Conservation (phyloP, 2,329 filamentous ascomycete species). For the Fusarium devonianum region DNA sequence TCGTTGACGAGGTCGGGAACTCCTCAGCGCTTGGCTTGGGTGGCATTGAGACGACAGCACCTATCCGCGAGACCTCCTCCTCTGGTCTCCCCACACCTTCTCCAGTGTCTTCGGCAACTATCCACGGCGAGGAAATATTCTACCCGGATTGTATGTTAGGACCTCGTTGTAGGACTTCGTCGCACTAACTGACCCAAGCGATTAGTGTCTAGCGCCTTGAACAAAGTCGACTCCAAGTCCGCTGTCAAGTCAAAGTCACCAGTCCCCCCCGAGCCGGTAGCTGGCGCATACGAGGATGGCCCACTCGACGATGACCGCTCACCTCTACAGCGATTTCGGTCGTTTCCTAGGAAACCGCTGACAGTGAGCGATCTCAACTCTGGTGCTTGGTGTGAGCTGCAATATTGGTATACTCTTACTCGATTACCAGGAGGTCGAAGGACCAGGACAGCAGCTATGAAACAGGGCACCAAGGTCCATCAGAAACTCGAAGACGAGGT, state of each 20-base stretch:
- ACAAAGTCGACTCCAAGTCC: slow-evolving; percentile 26
- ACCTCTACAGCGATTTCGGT: slow-evolving; percentile 81
- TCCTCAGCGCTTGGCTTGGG: slow-evolving; percentile 5
- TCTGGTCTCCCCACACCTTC: slow-evolving; percentile 18
- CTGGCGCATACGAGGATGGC: slow-evolving; percentile 11
- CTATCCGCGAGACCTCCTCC: neutral
- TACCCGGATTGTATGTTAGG: slow-evolving; percentile 62
- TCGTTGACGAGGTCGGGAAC: slow-evolving; percentile 3
- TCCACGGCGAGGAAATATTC: slow-evolving; percentile 43
- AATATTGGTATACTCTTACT: slow-evolving; percentile 88
- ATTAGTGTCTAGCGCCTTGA: slow-evolving; percentile 63
- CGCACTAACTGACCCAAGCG: slow-evolving; percentile 70
- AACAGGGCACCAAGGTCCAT: slow-evolving; percentile 79
- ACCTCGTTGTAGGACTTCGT: slow-evolving; percentile 9
- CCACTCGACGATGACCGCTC: slow-evolving; percentile 49
- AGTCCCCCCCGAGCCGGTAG: slow-evolving; percentile 11
- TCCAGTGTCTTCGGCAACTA: slow-evolving; percentile 17
- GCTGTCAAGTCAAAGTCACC: slow-evolving; percentile 24
- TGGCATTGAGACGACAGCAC: slow-evolving; percentile 1
- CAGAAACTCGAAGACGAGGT: slow-evolving; percentile 85
- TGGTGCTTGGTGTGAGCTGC: slow-evolving; percentile 94
- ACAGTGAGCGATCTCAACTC: slow-evolving; percentile 89
- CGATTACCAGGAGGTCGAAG: slow-evolving; percentile 75
- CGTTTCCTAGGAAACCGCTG: slow-evolving; percentile 77
- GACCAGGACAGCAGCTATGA: slow-evolving; percentile 82